Conservation (phyloP, 495 filamentous ascomycete species). For the Hyaloscypha bicolor region DNA sequence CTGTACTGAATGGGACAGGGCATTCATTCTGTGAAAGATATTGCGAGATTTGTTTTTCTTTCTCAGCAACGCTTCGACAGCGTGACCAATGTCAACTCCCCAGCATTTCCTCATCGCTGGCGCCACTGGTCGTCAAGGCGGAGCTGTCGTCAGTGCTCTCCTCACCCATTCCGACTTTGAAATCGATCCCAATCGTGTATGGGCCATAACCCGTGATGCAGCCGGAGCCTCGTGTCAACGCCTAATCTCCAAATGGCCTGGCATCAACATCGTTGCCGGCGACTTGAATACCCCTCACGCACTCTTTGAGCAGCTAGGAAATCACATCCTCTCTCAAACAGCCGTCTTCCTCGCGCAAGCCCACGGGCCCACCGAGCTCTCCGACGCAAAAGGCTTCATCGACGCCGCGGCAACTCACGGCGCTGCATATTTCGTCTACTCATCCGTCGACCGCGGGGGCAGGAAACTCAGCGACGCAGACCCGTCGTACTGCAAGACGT, state of each 20-base stretch:
- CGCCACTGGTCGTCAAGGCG: conserved; percentile 17
- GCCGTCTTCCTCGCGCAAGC: conserved; percentile 46
- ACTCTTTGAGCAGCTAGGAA: conserved; percentile 39
- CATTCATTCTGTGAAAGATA: too few relatives aligned
- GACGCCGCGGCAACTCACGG: conserved; percentile 57
- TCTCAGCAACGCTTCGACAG: background rate
- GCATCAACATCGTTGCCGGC: conserved; percentile 12
- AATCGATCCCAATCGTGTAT: background rate
- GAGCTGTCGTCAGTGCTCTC: conserved; percentile 11
- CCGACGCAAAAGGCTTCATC: conserved; percentile 63
- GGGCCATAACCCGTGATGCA: conserved; percentile 64
- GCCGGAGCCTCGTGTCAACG: conserved; percentile 52
- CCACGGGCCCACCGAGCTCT: conserved; percentile 46
- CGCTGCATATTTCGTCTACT: conserved; percentile 68
- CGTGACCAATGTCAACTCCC: background rate
- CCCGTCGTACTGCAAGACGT: conserved; percentile 65
- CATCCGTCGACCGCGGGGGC: conserved; percentile 68
- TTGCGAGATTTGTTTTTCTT: background rate
- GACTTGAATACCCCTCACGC: conserved; percentile 38
- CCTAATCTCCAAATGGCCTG: conserved; percentile 41
- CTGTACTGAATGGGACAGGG: too few relatives aligned
- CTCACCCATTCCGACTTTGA: conserved; percentile 6
- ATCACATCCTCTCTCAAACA: conserved; percentile 23
- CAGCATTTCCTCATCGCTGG: conserved; percentile 7
- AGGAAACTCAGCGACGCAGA: conserved; percentile 51